These are phyloP conservation scores for Mortierella sp. DNA, from an alignment of 371 early-diverging fungal species.

Conservation along the genomic window DNA sequence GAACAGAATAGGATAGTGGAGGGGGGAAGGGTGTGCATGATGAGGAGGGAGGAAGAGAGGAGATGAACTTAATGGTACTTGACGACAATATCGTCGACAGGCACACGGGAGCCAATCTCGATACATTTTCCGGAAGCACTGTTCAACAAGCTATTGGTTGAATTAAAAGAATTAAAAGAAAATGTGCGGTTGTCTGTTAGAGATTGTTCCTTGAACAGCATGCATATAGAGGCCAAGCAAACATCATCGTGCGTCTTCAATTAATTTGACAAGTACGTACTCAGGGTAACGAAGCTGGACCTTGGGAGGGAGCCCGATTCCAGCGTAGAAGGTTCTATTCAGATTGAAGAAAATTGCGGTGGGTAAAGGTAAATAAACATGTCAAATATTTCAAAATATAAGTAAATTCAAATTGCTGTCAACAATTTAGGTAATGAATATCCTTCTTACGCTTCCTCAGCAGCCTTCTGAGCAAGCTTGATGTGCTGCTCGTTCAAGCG, in stretches of 20 bases:
- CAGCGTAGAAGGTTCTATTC: constrained; percentile 18
- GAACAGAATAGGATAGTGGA: not conserved
- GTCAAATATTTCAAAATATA: not conserved
- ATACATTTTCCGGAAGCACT: constrained; percentile 31
- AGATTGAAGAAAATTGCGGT: not conserved
- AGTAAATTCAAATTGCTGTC: no score
- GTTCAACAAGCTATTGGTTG: constrained; percentile 31
- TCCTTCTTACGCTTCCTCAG: constrained; percentile 35
- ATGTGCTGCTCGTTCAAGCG: constrained; percentile 53
- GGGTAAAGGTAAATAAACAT: not conserved
- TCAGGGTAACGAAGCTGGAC: constrained; percentile 53
- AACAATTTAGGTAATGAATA: not conserved
- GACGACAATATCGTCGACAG: constrained; percentile 13
- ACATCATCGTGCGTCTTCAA: not conserved
- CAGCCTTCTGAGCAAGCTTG: constrained; percentile 35
- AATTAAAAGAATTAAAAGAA: not conserved
- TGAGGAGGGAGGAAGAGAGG: not conserved
- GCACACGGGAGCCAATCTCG: constrained; percentile 27
- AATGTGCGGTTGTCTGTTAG: not conserved
- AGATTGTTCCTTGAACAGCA: not conserved
- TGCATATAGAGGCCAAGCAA: not conserved
- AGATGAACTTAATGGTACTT: constrained; percentile 41
- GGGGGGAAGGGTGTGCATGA: not conserved
- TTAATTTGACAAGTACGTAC: constrained; percentile 22
- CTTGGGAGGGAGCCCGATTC: constrained; percentile 42